Conservation (phyloP, 495 filamentous ascomycete genomes). For the Aspergillus hancockii region DNA sequence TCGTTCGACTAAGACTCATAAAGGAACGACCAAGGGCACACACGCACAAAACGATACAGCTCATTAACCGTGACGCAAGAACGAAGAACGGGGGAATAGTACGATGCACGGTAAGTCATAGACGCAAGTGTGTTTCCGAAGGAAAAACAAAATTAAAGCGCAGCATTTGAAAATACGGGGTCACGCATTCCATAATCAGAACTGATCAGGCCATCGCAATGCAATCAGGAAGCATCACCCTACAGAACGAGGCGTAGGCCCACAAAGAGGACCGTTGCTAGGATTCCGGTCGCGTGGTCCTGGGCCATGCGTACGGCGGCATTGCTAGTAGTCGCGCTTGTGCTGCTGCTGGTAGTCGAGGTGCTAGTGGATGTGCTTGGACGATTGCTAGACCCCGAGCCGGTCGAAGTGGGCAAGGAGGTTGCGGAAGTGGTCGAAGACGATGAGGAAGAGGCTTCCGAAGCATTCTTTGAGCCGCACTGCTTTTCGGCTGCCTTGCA, state of each 20-base stretch:
- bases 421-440: slow-evolving; percentile 32
- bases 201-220: slow-evolving; percentile 4
- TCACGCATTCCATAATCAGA: neutral
- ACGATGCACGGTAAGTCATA: slow-evolving; percentile 8
- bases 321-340: slow-evolving; percentile 29
- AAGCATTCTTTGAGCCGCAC: slow-evolving; percentile 54
- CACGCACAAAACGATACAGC: neutral
- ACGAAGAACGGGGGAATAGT: slow-evolving; percentile 26
- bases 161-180: neutral
- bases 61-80: neutral
- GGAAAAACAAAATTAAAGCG: slow-evolving; percentile 1
- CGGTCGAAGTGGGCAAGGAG: slow-evolving; percentile 35
- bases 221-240: neutral
- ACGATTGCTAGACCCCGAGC: slow-evolving; percentile 20
- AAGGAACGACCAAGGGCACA: neutral
- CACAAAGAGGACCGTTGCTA: slow-evolving; percentile 49
- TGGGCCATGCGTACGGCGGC: slow-evolving; percentile 41
- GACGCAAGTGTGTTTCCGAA: slow-evolving; percentile 2
- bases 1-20: neutral
- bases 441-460: slow-evolving; percentile 27
- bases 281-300: slow-evolving; percentile 51
- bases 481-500: slow-evolving; percentile 39
- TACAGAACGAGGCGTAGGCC: slow-evolving; percentile 54
- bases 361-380: slow-evolving; percentile 24
- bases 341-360: slow-evolving; percentile 24